Conservation (phyloP, 1,284 basidiomycete genomes). For the Trametes hirsuta region DNA sequence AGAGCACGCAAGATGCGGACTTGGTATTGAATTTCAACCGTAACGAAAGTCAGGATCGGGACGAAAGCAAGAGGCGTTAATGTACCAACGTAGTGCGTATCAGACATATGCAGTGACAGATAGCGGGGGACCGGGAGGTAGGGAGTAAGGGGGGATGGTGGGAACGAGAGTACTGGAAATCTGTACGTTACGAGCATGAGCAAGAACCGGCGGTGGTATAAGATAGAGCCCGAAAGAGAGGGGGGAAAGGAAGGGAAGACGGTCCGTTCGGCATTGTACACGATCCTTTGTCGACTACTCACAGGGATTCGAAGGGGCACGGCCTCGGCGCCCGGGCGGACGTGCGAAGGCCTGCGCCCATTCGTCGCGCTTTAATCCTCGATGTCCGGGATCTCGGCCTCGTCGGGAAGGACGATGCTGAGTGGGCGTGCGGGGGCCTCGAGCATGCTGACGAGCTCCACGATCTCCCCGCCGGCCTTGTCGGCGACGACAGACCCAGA, state of each 20-base stretch:
- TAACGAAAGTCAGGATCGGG: conserved; percentile 2
- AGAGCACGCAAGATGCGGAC: not conserved
- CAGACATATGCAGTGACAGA: conserved; percentile 15
- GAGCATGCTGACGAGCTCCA: conserved; percentile 66
- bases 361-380: conserved; percentile 27
- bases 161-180: not conserved
- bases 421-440: conserved; percentile 45
- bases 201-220: conserved; percentile 9
- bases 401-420: conserved; percentile 34
- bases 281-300: conserved; percentile 8
- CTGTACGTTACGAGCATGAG: conserved; percentile 10
- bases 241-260: not conserved
- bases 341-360: not conserved
- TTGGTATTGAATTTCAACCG: not conserved
- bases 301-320: not conserved
- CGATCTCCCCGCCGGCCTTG: conserved; percentile 48
- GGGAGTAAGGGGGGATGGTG: not conserved
- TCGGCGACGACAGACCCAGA: conserved; percentile 24
- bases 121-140: not conserved
- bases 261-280: conserved; percentile 7
- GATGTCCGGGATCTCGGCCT: conserved; percentile 38
- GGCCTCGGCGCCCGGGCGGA: not conserved
- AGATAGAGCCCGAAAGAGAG: not conserved
- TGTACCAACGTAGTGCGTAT: conserved; percentile 10
- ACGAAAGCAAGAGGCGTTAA: conserved; percentile 12